Evolutionary conservation across 192 early-diverging fungal genomes (phyloP), one percentile per base, ranked within the genome.

Genomic region (Podochytrium sp.): DNA sequence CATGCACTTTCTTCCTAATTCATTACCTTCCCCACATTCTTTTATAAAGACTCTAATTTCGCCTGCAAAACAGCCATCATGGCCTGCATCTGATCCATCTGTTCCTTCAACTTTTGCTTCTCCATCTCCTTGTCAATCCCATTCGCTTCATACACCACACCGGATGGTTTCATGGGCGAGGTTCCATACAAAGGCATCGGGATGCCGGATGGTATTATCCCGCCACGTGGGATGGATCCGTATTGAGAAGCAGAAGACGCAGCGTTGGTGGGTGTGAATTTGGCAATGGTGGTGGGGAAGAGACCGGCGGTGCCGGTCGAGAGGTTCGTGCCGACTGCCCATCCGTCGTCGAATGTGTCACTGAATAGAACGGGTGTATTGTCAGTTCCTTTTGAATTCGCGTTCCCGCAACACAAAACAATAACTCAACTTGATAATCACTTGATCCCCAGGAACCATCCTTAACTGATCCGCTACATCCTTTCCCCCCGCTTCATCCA

Each of bases 271-370:
- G 66, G 66, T 69, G 55, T 69, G 29, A 74, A 74, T 29, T 60
- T 74, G 47, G 65, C 72, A 41, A 40, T 35, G n/a, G 61, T 37
- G 0, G 65, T 62, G 1, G 50, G 72, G 37, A 74, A 74, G 10
- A 74, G 49, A 1, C 72, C 72, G 20, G 61, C 72, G 25, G 51
- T 65, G 4, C 61, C 70, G 0, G 60, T 74, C 0, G 58, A 65
- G 12, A 74, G 62, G 37, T 74, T 74, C 4, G 72, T 74, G 6
- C 72, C 72, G 5, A 74, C 72, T 5, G 72, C 72, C 72, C 72
- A 74, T 16, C 72, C 72, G 72, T 74, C 72, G 32, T 74, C 72
- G 39, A 74, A 74, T 27, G 60, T 61, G n/a, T 74, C 72, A 25
- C 72, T 74, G 42, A 12, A 37, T 3, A 56, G 7, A 53, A 51